phyloP scores from a whole-genome alignment of 1,284 basidiomycete species.

The Apiotrichum brassicae region DNA sequence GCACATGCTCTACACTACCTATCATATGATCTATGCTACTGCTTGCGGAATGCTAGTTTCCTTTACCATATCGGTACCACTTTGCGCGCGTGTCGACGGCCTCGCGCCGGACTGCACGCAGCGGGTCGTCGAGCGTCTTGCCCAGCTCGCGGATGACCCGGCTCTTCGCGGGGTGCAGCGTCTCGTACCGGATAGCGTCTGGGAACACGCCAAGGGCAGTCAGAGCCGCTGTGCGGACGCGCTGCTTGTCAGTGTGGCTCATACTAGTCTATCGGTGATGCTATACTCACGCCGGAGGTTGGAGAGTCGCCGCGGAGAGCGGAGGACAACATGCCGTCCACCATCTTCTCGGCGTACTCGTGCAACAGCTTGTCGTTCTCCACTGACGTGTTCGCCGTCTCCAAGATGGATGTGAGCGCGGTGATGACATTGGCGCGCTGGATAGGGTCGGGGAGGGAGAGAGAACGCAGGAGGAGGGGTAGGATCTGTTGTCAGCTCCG shows the following conservation, averaged over 20 bases:
- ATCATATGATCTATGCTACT: no score
- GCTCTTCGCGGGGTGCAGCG: conserved; percentile 66
- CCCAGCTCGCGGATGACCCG: conserved; percentile 68
- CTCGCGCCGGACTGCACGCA: conserved; percentile 68
- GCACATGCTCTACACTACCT: no score
- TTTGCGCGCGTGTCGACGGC: conserved; percentile 71
- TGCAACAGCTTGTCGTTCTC: conserved; percentile 52
- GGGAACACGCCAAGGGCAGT: conserved; percentile 67
- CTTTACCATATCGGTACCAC: conserved; percentile 44
- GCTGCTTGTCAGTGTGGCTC: conserved; percentile 50
- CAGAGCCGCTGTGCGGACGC: conserved; percentile 68
- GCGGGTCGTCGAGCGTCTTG: conserved; percentile 73
- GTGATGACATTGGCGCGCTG: conserved; percentile 75
- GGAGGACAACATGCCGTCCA: conserved; percentile 65
- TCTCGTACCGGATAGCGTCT: conserved; percentile 65
- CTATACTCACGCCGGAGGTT: conserved; percentile 7
- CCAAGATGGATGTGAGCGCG: conserved; percentile 66
- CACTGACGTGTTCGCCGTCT: conserved; percentile 51
- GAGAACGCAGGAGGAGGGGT: conserved; percentile 77
- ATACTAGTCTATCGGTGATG: no score
- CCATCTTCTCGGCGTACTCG: conserved; percentile 63
- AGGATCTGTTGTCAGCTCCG: conserved; percentile 57
- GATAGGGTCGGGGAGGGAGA: conserved; percentile 65
- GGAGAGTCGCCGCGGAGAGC: conserved; percentile 17
- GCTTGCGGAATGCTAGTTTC: no score